Percentiles rank a stretch among this genome's conserved stretches.
Conservation (phyloP, 805 yeast species). For the Jamesozyma lodderae region DNA sequence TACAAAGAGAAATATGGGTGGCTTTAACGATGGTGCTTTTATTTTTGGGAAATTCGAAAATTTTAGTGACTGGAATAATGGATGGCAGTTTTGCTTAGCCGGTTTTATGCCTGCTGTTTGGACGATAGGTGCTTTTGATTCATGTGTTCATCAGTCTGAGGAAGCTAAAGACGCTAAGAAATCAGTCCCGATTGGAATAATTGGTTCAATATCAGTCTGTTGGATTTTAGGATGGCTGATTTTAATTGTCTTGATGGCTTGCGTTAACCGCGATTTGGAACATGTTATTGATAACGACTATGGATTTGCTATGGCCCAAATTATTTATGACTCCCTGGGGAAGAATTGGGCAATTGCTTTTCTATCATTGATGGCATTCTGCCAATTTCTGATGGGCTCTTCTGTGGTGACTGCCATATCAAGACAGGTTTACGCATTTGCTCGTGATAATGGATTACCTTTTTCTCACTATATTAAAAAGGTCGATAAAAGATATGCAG, state of each 20-base stretch:
- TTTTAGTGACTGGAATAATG: constrained; percentile 46
- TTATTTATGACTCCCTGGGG: constrained; percentile 52
- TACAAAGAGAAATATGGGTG: constrained; percentile 30
- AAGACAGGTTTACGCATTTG: constrained; percentile 67
- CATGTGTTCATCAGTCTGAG: constrained; percentile 65
- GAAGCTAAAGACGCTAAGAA: constrained; percentile 52
- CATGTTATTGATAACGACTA: constrained; percentile 36
- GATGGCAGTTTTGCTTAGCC: constrained; percentile 45
- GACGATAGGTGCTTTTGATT: constrained; percentile 69
- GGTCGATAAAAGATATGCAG: constrained; percentile 47
- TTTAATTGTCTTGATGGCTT: constrained; percentile 44
- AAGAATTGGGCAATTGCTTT: constrained; percentile 57
- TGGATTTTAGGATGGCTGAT: constrained; percentile 51
- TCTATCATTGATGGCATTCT: constrained; percentile 48
- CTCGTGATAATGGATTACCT: constrained; percentile 71
- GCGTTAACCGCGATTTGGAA: constrained; percentile 39
- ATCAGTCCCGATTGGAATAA: constrained; percentile 58
- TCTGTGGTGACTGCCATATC: constrained; percentile 55
- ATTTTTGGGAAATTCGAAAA: constrained; percentile 49
- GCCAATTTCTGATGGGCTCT: constrained; percentile 60
- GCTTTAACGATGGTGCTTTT: constrained; percentile 41
- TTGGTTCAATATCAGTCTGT: constrained; percentile 49
- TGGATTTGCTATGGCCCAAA: constrained; percentile 59
- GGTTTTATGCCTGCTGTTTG: constrained; percentile 61
- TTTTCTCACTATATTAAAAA: constrained; percentile 45